Conservation (phyloP, 1,284 basidiomycete genomes). For the Taiwanofungus camphoratus region DNA sequence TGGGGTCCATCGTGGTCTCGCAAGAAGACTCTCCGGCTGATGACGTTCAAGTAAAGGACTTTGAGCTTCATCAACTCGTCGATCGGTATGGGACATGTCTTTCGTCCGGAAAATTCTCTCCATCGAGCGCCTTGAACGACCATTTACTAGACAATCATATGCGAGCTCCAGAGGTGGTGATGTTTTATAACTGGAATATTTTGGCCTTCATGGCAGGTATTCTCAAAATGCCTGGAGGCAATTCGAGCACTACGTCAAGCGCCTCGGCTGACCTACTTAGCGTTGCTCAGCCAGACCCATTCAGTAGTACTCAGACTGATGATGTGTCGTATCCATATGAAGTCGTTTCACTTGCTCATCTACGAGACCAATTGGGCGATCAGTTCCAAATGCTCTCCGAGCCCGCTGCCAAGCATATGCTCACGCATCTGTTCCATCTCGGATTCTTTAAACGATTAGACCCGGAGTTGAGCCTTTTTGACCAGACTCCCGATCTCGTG, state of each 20-base stretch:
- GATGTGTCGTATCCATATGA: constrained; percentile 48
- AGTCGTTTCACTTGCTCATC: constrained; percentile 48
- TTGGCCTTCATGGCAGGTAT: constrained; percentile 54
- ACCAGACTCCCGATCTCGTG: constrained; percentile 23
- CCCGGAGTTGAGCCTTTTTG: constrained; percentile 32
- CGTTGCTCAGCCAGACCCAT: constrained; percentile 25
- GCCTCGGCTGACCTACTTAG: constrained; percentile 41
- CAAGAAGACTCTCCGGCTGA: constrained; percentile 28
- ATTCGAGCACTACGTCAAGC: constrained; percentile 17
- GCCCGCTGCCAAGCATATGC: constrained; percentile 43
- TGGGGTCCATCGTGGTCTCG: constrained; percentile 53
- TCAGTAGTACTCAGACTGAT: constrained; percentile 13
- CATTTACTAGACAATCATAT: constrained; percentile 45
- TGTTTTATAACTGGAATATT: constrained; percentile 65
- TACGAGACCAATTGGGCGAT: constrained; percentile 56
- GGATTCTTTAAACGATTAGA: constrained; percentile 55
- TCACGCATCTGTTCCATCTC: constrained; percentile 54
- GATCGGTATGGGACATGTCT: constrained; percentile 49
- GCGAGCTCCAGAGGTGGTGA: constrained; percentile 33
- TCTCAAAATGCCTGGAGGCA: constrained; percentile 42
- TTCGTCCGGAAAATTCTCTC: constrained; percentile 30
- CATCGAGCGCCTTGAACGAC: constrained; percentile 45
- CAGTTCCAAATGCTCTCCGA: constrained; percentile 55
- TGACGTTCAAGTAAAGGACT: constrained; percentile 36
- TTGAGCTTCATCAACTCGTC: constrained; percentile 55